A percentile compares a stretch with the other conserved stretches of the same genome.
phyloP scores from a whole-genome alignment of 2,329 filamentous ascomycete species.

The Whalleya microplaca region DNA sequence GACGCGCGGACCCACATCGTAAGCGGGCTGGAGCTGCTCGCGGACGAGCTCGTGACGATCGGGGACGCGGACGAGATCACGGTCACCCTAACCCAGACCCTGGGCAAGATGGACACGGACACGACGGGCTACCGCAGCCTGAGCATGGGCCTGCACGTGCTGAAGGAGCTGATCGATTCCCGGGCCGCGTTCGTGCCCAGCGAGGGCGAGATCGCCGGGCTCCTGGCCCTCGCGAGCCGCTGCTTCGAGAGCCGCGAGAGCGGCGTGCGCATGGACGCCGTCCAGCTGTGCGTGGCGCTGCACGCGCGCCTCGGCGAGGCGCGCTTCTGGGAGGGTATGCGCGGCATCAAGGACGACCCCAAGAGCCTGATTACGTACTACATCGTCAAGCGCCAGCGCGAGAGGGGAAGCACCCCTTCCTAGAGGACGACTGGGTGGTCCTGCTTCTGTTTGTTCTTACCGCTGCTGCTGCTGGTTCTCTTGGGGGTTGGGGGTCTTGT shows the following conservation, averaged over 20 bases:
- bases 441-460: not conserved
- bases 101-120: constrained; percentile 50
- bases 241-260: constrained; percentile 65
- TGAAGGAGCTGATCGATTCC: constrained; percentile 61
- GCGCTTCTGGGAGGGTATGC: constrained; percentile 70
- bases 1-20: constrained; percentile 74
- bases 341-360: constrained; percentile 68
- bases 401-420: constrained; percentile 37
- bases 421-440: not conserved
- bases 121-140: constrained; percentile 54
- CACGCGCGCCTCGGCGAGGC: constrained; percentile 64
- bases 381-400: constrained; percentile 71
- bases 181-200: constrained; percentile 52
- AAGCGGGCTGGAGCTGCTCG: constrained; percentile 72
- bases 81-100: constrained; percentile 54
- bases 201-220: constrained; percentile 54
- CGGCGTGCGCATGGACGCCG: constrained; percentile 73
- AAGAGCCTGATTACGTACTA: constrained; percentile 82
- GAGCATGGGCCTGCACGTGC: constrained; percentile 66
- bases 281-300: constrained; percentile 75
- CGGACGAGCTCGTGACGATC: constrained; percentile 70
- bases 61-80: constrained; percentile 66
- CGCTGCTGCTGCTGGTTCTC: not conserved
- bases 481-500: too few species aligned
- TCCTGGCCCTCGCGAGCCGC: constrained; percentile 55